phyloP scores from a whole-genome alignment of 495 filamentous ascomycete genomes.

The Cercophora scortea region DNA sequence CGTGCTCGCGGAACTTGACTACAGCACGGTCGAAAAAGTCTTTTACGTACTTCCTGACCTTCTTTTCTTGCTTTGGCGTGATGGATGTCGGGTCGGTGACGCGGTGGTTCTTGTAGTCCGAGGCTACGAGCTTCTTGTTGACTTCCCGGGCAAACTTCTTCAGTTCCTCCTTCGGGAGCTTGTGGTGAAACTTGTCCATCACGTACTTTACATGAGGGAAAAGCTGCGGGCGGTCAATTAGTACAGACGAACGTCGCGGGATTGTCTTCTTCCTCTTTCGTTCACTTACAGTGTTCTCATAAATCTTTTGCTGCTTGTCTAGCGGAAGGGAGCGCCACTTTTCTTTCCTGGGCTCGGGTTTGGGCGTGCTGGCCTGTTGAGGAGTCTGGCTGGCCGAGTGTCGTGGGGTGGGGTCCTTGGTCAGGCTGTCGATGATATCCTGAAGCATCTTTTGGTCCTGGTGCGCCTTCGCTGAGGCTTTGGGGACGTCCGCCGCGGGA shows the following conservation, averaged over 20 bases:
- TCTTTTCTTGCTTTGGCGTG: constrained; percentile 67
- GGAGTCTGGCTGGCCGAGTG: constrained; percentile 51
- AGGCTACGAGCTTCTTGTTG: constrained; percentile 77
- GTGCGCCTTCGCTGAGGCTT: constrained; percentile 53
- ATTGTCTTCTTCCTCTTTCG: no score
- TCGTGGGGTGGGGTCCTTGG: constrained; percentile 48
- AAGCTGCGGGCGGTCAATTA: constrained; percentile 45
- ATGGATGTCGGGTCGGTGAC: constrained; percentile 73
- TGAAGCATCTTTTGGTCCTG: constrained; percentile 53
- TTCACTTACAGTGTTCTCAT: constrained; percentile 73
- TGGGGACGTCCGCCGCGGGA: constrained; percentile 57
- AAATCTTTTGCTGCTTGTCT: constrained; percentile 88
- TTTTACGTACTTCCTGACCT: constrained; percentile 72
- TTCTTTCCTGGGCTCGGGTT: constrained; percentile 61
- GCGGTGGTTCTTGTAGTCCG: constrained; percentile 79
- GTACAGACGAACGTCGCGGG: constrained; percentile 2
- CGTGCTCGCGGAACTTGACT: constrained; percentile 60
- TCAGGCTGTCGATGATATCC: constrained; percentile 79
- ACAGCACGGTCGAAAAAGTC: constrained; percentile 81
- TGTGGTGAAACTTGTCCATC: constrained; percentile 74
- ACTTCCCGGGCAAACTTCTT: constrained; percentile 85
- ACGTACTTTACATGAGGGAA: constrained; percentile 77
- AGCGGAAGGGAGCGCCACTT: constrained; percentile 73
- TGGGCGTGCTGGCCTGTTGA: constrained; percentile 51
- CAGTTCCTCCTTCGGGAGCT: constrained; percentile 77